A percentile compares a stretch with the other conserved stretches of the same genome.
phyloP scores from a whole-genome alignment of 2,329 filamentous ascomycete genomes.

The Colletotrichum shisoi region DNA sequence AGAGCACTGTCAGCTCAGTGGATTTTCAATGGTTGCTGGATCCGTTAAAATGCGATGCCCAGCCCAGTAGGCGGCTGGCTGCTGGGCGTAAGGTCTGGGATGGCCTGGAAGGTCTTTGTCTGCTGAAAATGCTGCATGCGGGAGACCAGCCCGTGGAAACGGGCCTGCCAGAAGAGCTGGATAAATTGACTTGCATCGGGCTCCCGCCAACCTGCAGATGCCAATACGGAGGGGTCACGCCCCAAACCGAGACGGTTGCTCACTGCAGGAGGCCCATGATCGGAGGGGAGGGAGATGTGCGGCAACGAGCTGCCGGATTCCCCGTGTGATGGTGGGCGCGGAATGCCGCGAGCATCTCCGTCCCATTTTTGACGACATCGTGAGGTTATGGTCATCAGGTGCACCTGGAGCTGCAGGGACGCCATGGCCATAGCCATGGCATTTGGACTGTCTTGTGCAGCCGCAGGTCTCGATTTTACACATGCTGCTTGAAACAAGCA shows the following conservation, averaged over 20 bases:
- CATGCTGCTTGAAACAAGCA: slow-evolving; percentile 23
- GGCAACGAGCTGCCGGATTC: slow-evolving; percentile 16
- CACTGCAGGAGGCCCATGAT: slow-evolving; percentile 21
- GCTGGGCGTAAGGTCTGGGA: slow-evolving; percentile 25
- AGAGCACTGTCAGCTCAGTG: slow-evolving; percentile 20
- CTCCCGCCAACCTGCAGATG: slow-evolving; percentile 33
- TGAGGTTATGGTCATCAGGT: slow-evolving; percentile 28
- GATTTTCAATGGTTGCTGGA: slow-evolving; percentile 11
- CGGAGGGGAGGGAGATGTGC: slow-evolving; percentile 8
- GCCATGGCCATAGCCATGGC: slow-evolving; percentile 8
- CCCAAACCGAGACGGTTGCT: slow-evolving; percentile 9
- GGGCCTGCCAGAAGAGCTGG: slow-evolving; percentile 21
- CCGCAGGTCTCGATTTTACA: slow-evolving; percentile 14
- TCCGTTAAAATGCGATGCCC: slow-evolving; percentile 27
- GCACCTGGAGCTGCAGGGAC: slow-evolving; percentile 5
- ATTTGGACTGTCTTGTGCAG: not conserved
- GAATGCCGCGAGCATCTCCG: slow-evolving; percentile 2
- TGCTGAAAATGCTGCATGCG: slow-evolving; percentile 37
- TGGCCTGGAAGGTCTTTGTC: slow-evolving; percentile 30
- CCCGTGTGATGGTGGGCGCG: slow-evolving; percentile 9
- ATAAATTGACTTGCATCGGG: slow-evolving; percentile 31
- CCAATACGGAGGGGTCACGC: slow-evolving; percentile 25
- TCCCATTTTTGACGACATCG: slow-evolving; percentile 7
- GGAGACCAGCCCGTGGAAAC: slow-evolving; percentile 18
- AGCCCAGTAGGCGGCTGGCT: slow-evolving; percentile 8